Percentiles rank a stretch among this genome's conserved stretches.
Conservation (phyloP, 805 yeast genomes). For the Candida tammaniensis region DNA sequence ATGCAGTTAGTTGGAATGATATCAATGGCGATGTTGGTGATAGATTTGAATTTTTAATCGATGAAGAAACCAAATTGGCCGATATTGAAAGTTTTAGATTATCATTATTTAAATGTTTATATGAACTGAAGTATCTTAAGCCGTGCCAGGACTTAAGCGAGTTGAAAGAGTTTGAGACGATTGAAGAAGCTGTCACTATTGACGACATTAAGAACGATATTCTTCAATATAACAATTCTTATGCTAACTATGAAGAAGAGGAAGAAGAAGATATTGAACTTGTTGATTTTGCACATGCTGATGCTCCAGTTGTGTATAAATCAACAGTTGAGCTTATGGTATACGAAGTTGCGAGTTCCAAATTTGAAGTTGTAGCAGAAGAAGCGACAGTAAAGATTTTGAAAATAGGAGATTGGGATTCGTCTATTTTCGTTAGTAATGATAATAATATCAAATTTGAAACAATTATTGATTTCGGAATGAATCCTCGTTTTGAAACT, state of each 20-base stretch:
- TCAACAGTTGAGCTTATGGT: constrained; percentile 2
- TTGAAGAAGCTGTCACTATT: constrained; percentile 21
- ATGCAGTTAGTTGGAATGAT: constrained; percentile 77
- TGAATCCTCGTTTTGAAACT: constrained; percentile 67
- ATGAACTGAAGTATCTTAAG: constrained; percentile 57
- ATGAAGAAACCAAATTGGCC: constrained; percentile 51
- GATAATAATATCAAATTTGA: constrained; percentile 9
- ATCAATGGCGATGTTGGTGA: constrained; percentile 85
- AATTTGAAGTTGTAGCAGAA: constrained; percentile 2
- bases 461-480: constrained; percentile 31
- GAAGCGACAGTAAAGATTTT: constrained; percentile 24
- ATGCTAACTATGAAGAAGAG: constrained; percentile 22
- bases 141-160: constrained; percentile 19
- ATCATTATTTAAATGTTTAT: constrained; percentile 65
- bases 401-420: constrained; percentile 50
- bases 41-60: constrained; percentile 74
- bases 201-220: constrained; percentile 19
- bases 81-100: constrained; percentile 61
- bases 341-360: neutral
- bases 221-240: constrained; percentile 7
- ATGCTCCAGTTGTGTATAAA: neutral
- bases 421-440: constrained; percentile 45
- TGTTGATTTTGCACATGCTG: neutral
- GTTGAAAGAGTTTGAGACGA: constrained; percentile 54
- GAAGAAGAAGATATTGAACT: constrained; percentile 16